Conservation (phyloP, 345 rosid species). For the Bruguiera sexangula region DNA sequence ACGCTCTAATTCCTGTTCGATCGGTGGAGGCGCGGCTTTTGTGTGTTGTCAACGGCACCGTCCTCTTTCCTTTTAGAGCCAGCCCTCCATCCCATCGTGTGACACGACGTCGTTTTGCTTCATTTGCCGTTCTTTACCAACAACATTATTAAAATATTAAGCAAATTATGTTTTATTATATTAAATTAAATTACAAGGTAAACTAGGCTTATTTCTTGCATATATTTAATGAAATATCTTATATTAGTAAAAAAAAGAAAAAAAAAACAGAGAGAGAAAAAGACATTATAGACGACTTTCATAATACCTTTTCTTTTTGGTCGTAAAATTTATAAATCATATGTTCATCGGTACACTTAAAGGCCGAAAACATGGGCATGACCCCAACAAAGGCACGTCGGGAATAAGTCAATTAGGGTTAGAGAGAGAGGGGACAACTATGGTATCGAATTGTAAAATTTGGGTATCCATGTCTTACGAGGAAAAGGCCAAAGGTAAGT, state of each 20-base stretch:
- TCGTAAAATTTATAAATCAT: not conserved
- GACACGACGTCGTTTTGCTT: conserved; percentile 18
- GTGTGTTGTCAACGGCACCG: conserved; percentile 35
- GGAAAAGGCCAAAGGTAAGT: too few relatives aligned
- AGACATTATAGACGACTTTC: not conserved
- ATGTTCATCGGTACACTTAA: too few relatives aligned
- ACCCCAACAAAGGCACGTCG: conserved; percentile 22
- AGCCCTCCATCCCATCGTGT: not conserved
- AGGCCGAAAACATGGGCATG: not conserved
- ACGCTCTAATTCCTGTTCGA: conserved; percentile 1
- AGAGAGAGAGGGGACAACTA: too few relatives aligned
- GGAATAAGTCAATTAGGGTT: conserved; percentile 27
- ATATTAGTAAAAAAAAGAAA: not conserved
- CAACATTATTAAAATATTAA: too few relatives aligned
- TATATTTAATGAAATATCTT: not conserved
- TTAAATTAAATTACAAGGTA: too few relatives aligned
- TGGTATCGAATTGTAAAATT: too few relatives aligned
- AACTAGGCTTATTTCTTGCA: not conserved
- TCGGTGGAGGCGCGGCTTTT: conserved; percentile 16
- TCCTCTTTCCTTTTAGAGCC: not conserved
- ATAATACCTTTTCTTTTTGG: not conserved
- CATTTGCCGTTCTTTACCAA: not conserved
- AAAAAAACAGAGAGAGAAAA: not conserved
- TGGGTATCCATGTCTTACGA: too few relatives aligned
- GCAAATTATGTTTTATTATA: too few relatives aligned